phyloP scores from a whole-genome alignment of 2,329 filamentous ascomycete genomes.

The Trichoderma sp. region DNA sequence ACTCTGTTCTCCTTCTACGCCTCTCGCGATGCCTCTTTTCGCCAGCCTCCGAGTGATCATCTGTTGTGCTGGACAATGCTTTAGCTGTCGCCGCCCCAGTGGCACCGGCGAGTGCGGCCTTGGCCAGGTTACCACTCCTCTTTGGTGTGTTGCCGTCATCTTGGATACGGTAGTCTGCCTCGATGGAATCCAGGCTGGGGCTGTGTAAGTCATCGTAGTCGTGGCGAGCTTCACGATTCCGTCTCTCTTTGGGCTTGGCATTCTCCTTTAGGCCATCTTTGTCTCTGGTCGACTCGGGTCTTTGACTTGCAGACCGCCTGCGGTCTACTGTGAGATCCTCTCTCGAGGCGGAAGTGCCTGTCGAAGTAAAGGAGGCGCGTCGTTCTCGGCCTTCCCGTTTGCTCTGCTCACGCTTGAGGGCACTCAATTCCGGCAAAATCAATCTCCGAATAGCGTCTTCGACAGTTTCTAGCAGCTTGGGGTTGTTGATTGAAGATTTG shows the following conservation, averaged over 20 bases:
- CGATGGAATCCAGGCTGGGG: constrained; percentile 46
- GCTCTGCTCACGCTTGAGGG: constrained; percentile 85
- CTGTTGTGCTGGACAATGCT: constrained; percentile 34
- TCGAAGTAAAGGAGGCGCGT: constrained; percentile 61
- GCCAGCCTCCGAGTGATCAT: constrained; percentile 43
- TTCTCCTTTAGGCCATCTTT: constrained; percentile 55
- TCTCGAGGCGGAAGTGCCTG: constrained; percentile 51
- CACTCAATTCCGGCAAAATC: constrained; percentile 87
- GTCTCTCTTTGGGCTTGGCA: constrained; percentile 41
- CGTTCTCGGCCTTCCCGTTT: constrained; percentile 60
- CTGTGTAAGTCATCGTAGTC: constrained; percentile 51
- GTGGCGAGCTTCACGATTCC: constrained; percentile 54
- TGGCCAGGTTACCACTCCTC: constrained; percentile 43
- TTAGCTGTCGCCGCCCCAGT: constrained; percentile 38
- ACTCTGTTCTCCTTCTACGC: constrained; percentile 51
- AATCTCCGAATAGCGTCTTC: constrained; percentile 88
- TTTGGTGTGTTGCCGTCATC: constrained; percentile 45
- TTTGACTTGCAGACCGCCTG: constrained; percentile 59
- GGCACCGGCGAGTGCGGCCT: constrained; percentile 45
- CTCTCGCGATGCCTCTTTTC: constrained; percentile 51
- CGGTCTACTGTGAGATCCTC: constrained; percentile 58
- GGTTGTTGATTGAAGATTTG: constrained; percentile 83
- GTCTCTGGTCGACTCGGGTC: constrained; percentile 51
- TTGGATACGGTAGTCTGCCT: constrained; percentile 33
- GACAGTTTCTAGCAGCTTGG: constrained; percentile 83